Conservation (phyloP, 2,329 filamentous ascomycete genomes). For the Sporothrix phasma region DNA sequence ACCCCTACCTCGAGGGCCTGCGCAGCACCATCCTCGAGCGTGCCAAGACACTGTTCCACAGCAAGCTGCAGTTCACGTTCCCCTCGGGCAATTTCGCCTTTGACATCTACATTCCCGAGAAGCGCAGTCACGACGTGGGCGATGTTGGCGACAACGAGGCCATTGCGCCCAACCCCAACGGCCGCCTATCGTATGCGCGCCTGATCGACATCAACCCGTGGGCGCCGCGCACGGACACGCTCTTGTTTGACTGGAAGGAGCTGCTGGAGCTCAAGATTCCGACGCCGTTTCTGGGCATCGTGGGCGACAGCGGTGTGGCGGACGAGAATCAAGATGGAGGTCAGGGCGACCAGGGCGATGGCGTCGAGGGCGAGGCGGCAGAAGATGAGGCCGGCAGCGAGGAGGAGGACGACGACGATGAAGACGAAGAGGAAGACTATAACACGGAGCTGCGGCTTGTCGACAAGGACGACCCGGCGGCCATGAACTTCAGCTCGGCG, state of each 20-base stretch:
- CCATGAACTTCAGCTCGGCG: conserved; percentile 73
- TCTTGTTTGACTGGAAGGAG: conserved; percentile 86
- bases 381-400: conserved; percentile 22
- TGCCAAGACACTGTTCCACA: conserved; percentile 68
- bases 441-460: conserved; percentile 74
- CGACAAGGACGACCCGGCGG: conserved; percentile 69
- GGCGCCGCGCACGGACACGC: conserved; percentile 77
- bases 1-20: conserved; percentile 63
- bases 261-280: conserved; percentile 62
- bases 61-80: conserved; percentile 64
- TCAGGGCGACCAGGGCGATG: conserved; percentile 26
- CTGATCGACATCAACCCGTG: conserved; percentile 94
- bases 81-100: conserved; percentile 78
- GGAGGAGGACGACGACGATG: conserved; percentile 24
- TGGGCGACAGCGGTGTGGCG: conserved; percentile 21
- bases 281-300: conserved; percentile 42
- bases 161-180: conserved; percentile 33
- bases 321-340: conserved; percentile 24
- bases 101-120: conserved; percentile 81
- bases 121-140: conserved; percentile 24
- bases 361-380: conserved; percentile 24
- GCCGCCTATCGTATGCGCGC: conserved; percentile 62
- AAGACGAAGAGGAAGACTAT: conserved; percentile 47
- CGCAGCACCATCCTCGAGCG: conserved; percentile 55
- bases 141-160: conserved; percentile 30